Evolutionary conservation across 768 basidiomycete species (phyloP), one percentile per base, ranked within the genome.

Genomic region (Rubroboletus pulcherrimus): DNA sequence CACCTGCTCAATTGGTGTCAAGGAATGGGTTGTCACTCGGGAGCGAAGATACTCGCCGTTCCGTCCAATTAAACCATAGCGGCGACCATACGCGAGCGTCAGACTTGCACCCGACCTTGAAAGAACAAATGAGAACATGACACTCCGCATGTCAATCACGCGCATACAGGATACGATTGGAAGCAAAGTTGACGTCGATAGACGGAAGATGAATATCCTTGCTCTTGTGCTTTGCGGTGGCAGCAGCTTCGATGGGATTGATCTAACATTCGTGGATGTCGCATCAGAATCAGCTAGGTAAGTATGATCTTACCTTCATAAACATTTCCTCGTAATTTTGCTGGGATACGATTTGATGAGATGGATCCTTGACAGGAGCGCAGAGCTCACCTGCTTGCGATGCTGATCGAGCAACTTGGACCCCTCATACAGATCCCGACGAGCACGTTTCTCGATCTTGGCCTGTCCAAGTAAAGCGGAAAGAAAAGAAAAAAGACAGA

Each of bases 251-350:
- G 56, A 99, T 73, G 39, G 97, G 93, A 73, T 99, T 99, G 75
- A 94, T 89, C 89, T 91, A 45, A 31, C 3, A 34, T 8, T 14
- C 11, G 11, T 21, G 8, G 17, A 29, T 8, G 46, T 46, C 38
- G 38, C 12, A 31, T 49, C 48, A 44, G 15, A 12, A 37, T 29
- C 12, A 35, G 24, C 12, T 11, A 37, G 9, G 24, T 33, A 19
- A 47, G 34, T 53, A 33, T 41, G 24, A n/a, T n/a, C 59, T 49
- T 50, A 86, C 93, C 81, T 97, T 93, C 91, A 99, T 91, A 75
- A 94, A 99, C 85, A 99, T 87, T 68, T 99, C 97, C 68, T 98
- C 96, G 74, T 98, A 98, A 19, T 87, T 84, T 89, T 98, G 93
- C 87, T 98, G 63, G 19, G 4, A 41, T 5, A n/a, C 17, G 44